Percentiles rank a stretch among this genome's conserved stretches.
phyloP scores from a whole-genome alignment of 2,329 filamentous ascomycete genomes.

The Phialophora expanda region DNA sequence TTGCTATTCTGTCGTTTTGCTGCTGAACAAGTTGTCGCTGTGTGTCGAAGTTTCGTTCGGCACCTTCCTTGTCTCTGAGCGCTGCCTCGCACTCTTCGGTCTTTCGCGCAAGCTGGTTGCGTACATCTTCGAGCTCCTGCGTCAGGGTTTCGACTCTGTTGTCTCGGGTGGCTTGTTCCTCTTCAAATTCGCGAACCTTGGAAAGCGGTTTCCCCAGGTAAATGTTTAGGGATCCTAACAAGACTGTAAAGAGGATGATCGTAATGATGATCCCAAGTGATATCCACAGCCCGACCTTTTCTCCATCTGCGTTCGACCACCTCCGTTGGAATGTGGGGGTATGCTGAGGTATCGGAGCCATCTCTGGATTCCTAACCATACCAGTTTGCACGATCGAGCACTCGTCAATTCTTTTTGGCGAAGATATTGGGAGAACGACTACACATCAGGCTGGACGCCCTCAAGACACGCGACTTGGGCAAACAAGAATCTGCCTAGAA shows the following conservation, averaged over 20 bases:
- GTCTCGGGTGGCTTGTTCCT: constrained; percentile 3
- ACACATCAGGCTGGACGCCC: not conserved
- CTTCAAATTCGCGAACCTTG: constrained; percentile 1
- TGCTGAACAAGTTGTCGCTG: constrained; percentile 8
- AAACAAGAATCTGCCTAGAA: not conserved
- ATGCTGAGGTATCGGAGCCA: not conserved
- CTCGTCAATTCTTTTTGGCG: not conserved
- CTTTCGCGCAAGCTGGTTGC: not conserved
- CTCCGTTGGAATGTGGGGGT: not conserved
- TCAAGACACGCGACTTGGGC: not conserved
- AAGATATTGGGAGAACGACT: not conserved
- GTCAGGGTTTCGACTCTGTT: constrained; percentile 1
- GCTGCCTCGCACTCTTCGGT: not conserved
- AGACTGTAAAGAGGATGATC: constrained; percentile 1
- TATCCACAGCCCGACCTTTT: constrained; percentile 12
- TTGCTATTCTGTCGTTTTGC: constrained; percentile 9
- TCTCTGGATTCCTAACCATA: not conserved
- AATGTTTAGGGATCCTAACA: not conserved
- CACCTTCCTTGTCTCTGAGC: not conserved
- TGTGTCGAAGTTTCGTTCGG: not conserved
- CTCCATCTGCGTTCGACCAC: constrained; percentile 7
- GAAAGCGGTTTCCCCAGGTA: constrained; percentile 6
- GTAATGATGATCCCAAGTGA: constrained; percentile 5
- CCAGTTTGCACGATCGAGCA: not conserved
- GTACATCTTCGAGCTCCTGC: not conserved